Percentiles rank a stretch among this genome's conserved stretches.
These are phyloP conservation scores for Acanthamoeba rhysodes DNA, from an alignment of 208 protist species.

Conservation along the genomic window DNA sequence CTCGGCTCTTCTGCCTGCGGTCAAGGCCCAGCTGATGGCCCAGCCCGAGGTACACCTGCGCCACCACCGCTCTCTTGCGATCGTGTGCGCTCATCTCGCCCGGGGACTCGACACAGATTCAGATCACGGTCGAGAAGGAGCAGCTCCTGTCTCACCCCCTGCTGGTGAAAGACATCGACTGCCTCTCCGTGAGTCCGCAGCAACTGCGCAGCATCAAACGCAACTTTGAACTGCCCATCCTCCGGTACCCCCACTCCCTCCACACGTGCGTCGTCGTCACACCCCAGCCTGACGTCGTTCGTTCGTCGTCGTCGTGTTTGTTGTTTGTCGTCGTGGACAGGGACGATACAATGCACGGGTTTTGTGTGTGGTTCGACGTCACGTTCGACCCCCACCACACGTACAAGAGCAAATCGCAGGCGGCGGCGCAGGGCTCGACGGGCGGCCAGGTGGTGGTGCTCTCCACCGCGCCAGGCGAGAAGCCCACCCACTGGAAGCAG, in stretches of 20 bases:
- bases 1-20: slow-evolving; percentile 85
- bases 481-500: slow-evolving; percentile 97
- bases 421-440: neutral
- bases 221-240: slow-evolving; percentile 43
- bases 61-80: neutral
- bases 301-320: too few relatives aligned
- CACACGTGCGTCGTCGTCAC: neutral
- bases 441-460: slow-evolving; percentile 88
- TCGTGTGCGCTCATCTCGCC: too few relatives aligned
- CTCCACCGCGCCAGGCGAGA: slow-evolving; percentile 84
- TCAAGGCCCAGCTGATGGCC: slow-evolving; percentile 91
- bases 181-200: neutral
- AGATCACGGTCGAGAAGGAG: slow-evolving; percentile 88
- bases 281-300: neutral
- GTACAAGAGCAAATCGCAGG: neutral
- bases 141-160: slow-evolving; percentile 82
- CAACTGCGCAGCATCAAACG: slow-evolving; percentile 1
- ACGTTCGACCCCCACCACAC: slow-evolving; percentile 20
- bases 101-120: too few relatives aligned
- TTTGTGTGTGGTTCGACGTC: slow-evolving; percentile 40
- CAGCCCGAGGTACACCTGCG: slow-evolving; percentile 86
- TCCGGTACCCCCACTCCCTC: neutral
- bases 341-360: slow-evolving; percentile 29
- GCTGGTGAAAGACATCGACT: slow-evolving; percentile 38
- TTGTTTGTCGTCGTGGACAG: neutral